These are phyloP conservation scores for Nectriaceae sp. DNA, from an alignment of 2,329 filamentous ascomycete species.

Conservation along the genomic window DNA sequence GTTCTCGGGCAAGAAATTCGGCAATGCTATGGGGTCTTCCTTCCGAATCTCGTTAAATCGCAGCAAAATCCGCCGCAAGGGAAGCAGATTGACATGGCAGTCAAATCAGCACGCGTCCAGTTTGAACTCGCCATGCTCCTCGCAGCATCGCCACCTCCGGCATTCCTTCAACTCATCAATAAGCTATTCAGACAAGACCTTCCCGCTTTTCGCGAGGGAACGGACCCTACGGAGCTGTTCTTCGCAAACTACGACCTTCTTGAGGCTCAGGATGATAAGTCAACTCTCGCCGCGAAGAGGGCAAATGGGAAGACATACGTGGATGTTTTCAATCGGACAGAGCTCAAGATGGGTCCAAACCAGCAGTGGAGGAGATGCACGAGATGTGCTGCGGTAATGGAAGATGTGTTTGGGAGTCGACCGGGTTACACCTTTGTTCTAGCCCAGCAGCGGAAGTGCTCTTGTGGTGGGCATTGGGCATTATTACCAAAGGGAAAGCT, in stretches of 20 bases:
- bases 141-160: conserved; percentile 45
- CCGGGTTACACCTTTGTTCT: conserved; percentile 57
- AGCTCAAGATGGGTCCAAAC: conserved; percentile 41
- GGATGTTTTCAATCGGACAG: conserved; percentile 60
- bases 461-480: conserved; percentile 56
- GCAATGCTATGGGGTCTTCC: conserved; percentile 49
- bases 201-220: conserved; percentile 55
- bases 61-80: conserved; percentile 46
- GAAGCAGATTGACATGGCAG: conserved; percentile 44
- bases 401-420: conserved; percentile 52
- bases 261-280: conserved; percentile 61
- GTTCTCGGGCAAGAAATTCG: conserved; percentile 51
- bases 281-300: conserved; percentile 44
- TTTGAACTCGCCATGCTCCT: conserved; percentile 56
- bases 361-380: conserved; percentile 45
- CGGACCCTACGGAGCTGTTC: conserved; percentile 69
- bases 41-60: conserved; percentile 48
- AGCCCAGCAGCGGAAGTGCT: conserved; percentile 55
- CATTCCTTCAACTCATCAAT: conserved; percentile 60
- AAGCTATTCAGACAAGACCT: conserved; percentile 64
- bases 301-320: conserved; percentile 42
- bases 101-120: conserved; percentile 50
- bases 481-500: conserved; percentile 40
- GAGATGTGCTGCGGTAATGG: conserved; percentile 67
- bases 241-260: conserved; percentile 72